Percentiles rank a stretch among this genome's conserved stretches.
phyloP scores from a whole-genome alignment of 352 stramenopile genomes.

The Blastocystis sp. region DNA sequence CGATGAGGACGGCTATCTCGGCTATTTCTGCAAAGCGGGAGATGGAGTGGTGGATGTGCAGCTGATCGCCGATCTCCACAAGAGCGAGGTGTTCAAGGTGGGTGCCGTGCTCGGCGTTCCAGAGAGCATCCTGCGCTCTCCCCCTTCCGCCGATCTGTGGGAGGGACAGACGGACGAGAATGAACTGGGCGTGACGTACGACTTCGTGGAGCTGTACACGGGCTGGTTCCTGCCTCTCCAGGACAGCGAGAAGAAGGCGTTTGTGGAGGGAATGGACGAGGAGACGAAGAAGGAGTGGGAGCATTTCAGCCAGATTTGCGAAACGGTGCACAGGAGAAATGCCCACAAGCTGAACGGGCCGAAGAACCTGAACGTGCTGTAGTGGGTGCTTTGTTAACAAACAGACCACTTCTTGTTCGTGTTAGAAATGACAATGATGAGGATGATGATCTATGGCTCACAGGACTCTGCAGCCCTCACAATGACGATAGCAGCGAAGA shows the following conservation, averaged over 20 bases:
- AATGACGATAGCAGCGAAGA: conserved; percentile 51
- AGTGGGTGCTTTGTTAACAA: not conserved
- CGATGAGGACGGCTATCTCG: conserved; percentile 59
- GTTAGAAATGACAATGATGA: conserved; percentile 46
- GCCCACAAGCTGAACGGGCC: not conserved
- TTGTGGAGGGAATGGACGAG: conserved; percentile 32
- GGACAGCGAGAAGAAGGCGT: not conserved
- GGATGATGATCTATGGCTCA: conserved; percentile 13
- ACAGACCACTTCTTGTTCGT: conserved; percentile 6
- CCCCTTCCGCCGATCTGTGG: conserved; percentile 66
- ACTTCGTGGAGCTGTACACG: conserved; percentile 65
- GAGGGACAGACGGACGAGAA: conserved; percentile 68
- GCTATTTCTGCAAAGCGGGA: conserved; percentile 66
- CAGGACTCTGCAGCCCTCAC: not conserved
- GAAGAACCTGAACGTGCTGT: conserved; percentile 54
- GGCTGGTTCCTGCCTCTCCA: conserved; percentile 11
- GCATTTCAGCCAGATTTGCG: not conserved
- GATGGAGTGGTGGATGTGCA: conserved; percentile 24
- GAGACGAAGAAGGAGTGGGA: conserved; percentile 32
- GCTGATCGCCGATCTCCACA: conserved; percentile 66
- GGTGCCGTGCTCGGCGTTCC: conserved; percentile 41
- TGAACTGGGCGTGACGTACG: conserved; percentile 60
- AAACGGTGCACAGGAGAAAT: conserved; percentile 23
- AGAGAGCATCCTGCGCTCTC: conserved; percentile 44
- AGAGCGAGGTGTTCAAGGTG: conserved; percentile 68